phyloP scores from a whole-genome alignment of 805 yeast species.

The Kluyveromyces siamensis region DNA sequence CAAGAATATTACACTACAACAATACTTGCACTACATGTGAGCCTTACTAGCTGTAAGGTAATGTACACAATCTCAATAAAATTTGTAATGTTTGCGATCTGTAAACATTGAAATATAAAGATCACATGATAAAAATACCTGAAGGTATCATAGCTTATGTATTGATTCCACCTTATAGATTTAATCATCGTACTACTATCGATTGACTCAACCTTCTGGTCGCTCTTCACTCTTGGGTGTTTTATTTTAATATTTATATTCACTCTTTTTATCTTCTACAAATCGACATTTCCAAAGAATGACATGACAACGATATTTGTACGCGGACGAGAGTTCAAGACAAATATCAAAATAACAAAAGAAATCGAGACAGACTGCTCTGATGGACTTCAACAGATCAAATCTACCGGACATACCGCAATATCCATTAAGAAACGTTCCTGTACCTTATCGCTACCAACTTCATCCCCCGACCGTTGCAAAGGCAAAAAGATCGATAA shows the following conservation, averaged over 20 bases:
- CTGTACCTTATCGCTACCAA: conserved; percentile 19
- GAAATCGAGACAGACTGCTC: background rate
- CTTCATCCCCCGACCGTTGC: conserved; percentile 1
- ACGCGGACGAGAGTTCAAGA: background rate
- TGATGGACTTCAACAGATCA: background rate
- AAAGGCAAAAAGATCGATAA: background rate
- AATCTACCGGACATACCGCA: conserved; percentile 7
- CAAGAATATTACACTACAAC: too few species aligned
- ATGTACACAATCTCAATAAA: too few species aligned
- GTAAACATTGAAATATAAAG: background rate
- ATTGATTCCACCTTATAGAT: too few species aligned
- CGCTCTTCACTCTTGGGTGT: too few species aligned
- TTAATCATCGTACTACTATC: background rate
- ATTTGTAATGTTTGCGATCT: background rate
- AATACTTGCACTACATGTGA: too few species aligned
- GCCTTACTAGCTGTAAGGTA: too few species aligned
- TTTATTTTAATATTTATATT: background rate
- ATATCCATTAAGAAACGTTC: conserved; percentile 20
- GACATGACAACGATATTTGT: background rate
- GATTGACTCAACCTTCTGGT: background rate
- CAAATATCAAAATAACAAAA: background rate
- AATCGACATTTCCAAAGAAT: background rate
- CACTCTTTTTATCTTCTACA: background rate
- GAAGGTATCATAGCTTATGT: too few species aligned
- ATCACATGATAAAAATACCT: background rate